Base-by-base conservation (phyloP, 2,329 filamentous ascomycete species). In the Aspergillus ochraceus region DNA sequence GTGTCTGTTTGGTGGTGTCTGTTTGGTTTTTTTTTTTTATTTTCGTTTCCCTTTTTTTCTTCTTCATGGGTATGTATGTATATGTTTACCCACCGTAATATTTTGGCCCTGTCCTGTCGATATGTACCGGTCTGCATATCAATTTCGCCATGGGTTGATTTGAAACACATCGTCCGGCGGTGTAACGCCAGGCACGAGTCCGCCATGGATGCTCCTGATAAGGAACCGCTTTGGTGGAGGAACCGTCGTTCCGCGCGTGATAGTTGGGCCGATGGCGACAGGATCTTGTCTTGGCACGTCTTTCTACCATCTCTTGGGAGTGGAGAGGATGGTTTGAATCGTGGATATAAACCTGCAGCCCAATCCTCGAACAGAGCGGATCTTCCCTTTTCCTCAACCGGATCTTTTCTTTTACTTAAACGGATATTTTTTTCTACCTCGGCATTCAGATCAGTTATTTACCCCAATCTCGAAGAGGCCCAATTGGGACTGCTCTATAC, bases 231-330 rank as follows among this genome's bases (percentile, higher is more conserved):
- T 30, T 10, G 17, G 32, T 11, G 17, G 17, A 19, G 17, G 24
- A 51, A 6, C 19, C 14, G 24, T 29, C 6, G 24, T 51, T 19
- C 24, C 24, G 9, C 45, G 9, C 20, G 45, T 6, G 45, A 47
- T 20, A 24, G 46, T 61, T 63, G 56, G 59, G 56, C 61, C 60
- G 57, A 60, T 46, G 52, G 52, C 29, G 30, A 59, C 56, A 60
- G 36, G 52, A 56, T 61, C 32, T 54, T 54, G 20, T 52, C 61
- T 64, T 61, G 59, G 61, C 61, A 51, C 49, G 9, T 6, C 45
- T 46, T 22, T 32, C 57, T 61, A 57, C 54, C 47, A 53, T 47
- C 29, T 50, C 32, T 55, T 58, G 50, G 58, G 60, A 49, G 54
- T 39, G 52, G 53, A 52, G 55, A 52, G 49, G 45, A 60, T 57